Base-by-base conservation (phyloP, 805 yeast species). In the Ogataea zsoltii region DNA sequence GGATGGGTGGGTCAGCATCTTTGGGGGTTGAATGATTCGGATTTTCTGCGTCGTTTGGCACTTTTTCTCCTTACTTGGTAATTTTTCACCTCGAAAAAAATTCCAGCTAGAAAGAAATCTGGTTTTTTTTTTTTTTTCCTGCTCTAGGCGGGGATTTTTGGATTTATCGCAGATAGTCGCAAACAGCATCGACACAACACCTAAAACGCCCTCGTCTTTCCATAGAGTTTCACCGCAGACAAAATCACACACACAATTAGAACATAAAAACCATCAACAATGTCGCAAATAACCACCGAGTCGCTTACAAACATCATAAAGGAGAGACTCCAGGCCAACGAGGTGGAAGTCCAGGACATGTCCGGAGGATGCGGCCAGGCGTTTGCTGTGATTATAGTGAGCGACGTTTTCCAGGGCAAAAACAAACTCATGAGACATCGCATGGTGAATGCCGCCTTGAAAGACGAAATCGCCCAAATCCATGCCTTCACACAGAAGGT, bases 311-410 rank as follows among this genome's bases (percentile, higher is more conserved):
- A 65, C 12, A 66, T 74, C 19, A 82, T 86, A 41, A 68, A 72
- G 36, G 75, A 75, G 14, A 65, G 85, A 33, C 74, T 87, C n/a
- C 68, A 70, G 17, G 89, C 94, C 9, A 47, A 58, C 0, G 78
- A 83, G 49, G 88, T 83, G 10, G 85, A 83, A 56, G 90, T 88
- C 6, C 83, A 78, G 49, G 96, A 88, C 54, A 77, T 81, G 72
- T 82, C 83, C 10, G 96, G 96, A 13, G 99, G 99, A 1, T 94
- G 99, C 68, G 99, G 99, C 4, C 97, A 92, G 65, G 96, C 98
- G 2, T 92, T 91, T 66, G 96, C 95, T 31, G 96, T 90, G 28
- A 77, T 88, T 6, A 91, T 95, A 21, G 96, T 94, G 9, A 70
- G 73, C 67, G 75, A 80, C 36, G 60, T 72, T 17, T 94, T 95